A percentile compares a stretch with the other conserved stretches of the same genome.
Conservation (phyloP, 805 yeast genomes). For the Ogataea trehaloabstinens region DNA sequence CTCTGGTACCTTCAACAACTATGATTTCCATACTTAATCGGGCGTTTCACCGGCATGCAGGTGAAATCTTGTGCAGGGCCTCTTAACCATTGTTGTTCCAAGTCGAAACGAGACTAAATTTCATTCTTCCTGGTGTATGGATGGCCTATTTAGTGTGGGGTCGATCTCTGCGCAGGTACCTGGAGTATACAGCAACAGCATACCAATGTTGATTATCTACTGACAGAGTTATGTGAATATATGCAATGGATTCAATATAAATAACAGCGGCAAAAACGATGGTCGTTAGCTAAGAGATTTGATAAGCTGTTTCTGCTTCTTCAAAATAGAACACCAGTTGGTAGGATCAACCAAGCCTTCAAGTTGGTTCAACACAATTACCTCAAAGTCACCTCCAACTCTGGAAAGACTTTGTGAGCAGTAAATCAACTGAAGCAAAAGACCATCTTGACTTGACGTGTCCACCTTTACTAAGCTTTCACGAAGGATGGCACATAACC, state of each 20-base stretch:
- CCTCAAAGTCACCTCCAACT: conserved; percentile 68
- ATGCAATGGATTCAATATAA: too few species aligned
- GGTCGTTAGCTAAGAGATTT: conserved; percentile 22
- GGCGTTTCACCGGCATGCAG: conserved; percentile 1
- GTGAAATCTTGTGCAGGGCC: neutral
- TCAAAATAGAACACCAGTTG: conserved; percentile 43
- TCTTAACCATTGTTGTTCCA: neutral
- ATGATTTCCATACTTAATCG: conserved; percentile 1
- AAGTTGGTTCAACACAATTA: conserved; percentile 43
- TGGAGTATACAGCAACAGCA: too few species aligned
- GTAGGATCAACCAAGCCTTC: conserved; percentile 30
- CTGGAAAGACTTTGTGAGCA: conserved; percentile 84
- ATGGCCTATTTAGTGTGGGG: too few species aligned
- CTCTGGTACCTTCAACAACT: too few species aligned
- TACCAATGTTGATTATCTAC: too few species aligned
- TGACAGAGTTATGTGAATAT: too few species aligned
- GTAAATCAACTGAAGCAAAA: conserved; percentile 79
- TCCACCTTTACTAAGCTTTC: conserved; percentile 35
- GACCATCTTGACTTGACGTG: conserved; percentile 52
- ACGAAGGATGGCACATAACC: conserved; percentile 30
- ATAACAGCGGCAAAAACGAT: too few species aligned
- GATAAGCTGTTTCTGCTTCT: conserved; percentile 41
- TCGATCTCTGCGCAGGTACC: too few species aligned
- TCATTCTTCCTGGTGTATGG: too few species aligned
- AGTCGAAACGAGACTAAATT: too few species aligned